A percentile compares a stretch with the other conserved stretches of the same genome.
These are phyloP conservation scores for Cutaneotrichosporon spelunceum DNA, from an alignment of 1,284 basidiomycete species.

Conservation along the genomic window DNA sequence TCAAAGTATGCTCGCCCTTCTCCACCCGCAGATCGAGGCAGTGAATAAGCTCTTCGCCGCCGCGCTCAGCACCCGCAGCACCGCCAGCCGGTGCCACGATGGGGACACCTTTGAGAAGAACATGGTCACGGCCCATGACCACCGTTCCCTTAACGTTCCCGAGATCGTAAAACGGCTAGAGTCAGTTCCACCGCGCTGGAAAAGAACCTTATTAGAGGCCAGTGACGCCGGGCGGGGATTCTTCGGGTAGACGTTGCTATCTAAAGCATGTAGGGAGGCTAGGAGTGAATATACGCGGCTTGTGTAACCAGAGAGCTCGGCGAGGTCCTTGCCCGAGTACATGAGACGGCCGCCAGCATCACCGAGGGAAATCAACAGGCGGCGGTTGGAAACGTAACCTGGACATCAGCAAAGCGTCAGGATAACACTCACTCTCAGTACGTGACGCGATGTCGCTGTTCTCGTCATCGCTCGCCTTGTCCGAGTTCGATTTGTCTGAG, in stretches of 20 bases:
- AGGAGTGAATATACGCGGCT: constrained; percentile 83
- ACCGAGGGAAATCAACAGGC: constrained; percentile 84
- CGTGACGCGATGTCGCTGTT: constrained; percentile 55
- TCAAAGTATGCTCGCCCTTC: constrained; percentile 84
- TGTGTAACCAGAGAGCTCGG: constrained; percentile 89
- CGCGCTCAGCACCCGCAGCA: constrained; percentile 55
- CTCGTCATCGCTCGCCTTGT: too few species aligned
- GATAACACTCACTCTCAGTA: constrained; percentile 60
- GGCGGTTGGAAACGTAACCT: constrained; percentile 96
- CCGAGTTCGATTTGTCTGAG: background rate
- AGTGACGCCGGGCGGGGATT: constrained; percentile 35
- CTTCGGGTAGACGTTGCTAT: constrained; percentile 47
- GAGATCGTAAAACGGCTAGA: constrained; percentile 53
- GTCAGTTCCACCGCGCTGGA: constrained; percentile 28
- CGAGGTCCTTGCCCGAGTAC: constrained; percentile 64
- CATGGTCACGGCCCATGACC: constrained; percentile 48
- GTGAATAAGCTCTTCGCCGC: constrained; percentile 65
- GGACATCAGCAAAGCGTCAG: constrained; percentile 11
- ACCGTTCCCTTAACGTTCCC: constrained; percentile 52
- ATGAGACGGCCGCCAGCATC: constrained; percentile 85
- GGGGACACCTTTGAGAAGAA: constrained; percentile 68
- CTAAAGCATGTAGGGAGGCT: constrained; percentile 74
- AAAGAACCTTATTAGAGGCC: constrained; percentile 32
- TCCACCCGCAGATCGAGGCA: constrained; percentile 69
- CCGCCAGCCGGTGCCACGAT: constrained; percentile 66